phyloP scores from a whole-genome alignment of 768 basidiomycete genomes.

The Termitomyces sp. region DNA sequence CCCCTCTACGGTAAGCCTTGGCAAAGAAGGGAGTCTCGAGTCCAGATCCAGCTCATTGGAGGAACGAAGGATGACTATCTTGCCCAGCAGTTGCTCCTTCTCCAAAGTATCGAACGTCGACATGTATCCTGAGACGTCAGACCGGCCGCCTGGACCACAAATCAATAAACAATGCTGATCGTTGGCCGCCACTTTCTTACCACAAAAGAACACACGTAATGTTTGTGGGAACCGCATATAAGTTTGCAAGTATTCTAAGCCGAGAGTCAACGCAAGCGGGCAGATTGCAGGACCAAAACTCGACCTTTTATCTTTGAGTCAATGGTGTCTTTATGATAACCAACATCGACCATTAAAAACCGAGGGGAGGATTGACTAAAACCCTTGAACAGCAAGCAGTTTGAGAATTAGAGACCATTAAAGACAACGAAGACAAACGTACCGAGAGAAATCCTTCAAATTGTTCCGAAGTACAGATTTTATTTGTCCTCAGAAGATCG shows the following conservation, averaged over 20 bases:
- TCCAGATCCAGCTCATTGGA: conserved; percentile 36
- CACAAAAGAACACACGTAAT: conserved; percentile 66
- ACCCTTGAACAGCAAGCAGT: conserved; percentile 31
- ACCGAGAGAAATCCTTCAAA: conserved; percentile 63
- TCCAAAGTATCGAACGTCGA: conserved; percentile 54
- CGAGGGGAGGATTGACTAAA: conserved; percentile 73
- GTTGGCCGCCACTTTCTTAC: conserved; percentile 30
- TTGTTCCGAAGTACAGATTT: conserved; percentile 59
- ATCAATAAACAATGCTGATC: not conserved
- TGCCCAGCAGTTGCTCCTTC: conserved; percentile 57
- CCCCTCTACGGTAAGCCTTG: conserved; percentile 48
- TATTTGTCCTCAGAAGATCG: conserved; percentile 44
- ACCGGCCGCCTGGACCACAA: conserved; percentile 44
- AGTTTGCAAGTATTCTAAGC: conserved; percentile 63
- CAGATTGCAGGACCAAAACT: not conserved
- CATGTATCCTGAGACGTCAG: conserved; percentile 40
- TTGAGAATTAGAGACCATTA: not conserved
- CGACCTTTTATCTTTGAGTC: conserved; percentile 71
- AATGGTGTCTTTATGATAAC: conserved; percentile 52
- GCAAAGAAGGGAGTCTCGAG: conserved; percentile 44
- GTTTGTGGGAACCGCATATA: conserved; percentile 73
- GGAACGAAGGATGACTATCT: conserved; percentile 60
- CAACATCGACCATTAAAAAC: conserved; percentile 67
- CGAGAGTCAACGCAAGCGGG: not conserved
- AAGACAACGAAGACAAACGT: conserved; percentile 10